Conservation (phyloP, 768 basidiomycete species). For the Russula vinacea region DNA sequence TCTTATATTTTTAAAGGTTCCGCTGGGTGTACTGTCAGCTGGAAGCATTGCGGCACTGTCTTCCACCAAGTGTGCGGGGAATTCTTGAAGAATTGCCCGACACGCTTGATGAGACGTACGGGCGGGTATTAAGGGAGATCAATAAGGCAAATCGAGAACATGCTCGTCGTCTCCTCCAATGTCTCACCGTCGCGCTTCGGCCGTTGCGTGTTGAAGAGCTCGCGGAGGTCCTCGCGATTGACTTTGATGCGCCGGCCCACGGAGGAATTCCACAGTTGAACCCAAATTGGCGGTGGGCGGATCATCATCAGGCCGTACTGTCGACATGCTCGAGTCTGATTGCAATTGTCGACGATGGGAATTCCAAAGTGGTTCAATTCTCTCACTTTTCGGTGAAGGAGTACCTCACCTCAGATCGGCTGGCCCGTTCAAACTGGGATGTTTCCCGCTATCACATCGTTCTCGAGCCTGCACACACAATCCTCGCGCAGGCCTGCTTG, state of each 20-base stretch:
- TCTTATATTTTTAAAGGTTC: neutral
- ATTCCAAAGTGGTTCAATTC: conserved; percentile 10
- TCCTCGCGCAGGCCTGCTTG: conserved; percentile 11
- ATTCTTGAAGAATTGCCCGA: conserved; percentile 7
- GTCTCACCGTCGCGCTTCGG: conserved; percentile 6
- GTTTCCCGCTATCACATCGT: neutral
- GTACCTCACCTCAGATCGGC: conserved; percentile 6
- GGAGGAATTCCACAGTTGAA: conserved; percentile 7
- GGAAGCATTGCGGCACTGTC: neutral
- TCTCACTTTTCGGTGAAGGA: conserved; percentile 18
- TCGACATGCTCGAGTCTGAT: conserved; percentile 16
- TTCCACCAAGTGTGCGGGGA: neutral
- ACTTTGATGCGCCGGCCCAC: neutral
- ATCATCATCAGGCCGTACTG: neutral
- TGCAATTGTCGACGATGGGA: neutral
- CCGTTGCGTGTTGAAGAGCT: neutral
- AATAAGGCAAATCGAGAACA: neutral
- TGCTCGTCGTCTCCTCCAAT: conserved; percentile 15
- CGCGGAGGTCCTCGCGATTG: conserved; percentile 15
- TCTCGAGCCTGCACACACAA: conserved; percentile 3
- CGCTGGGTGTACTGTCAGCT: neutral
- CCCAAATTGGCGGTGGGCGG: conserved; percentile 1
- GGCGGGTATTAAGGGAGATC: conserved; percentile 5
- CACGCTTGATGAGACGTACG: neutral
- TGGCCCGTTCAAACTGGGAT: neutral